Conservation (phyloP, 768 basidiomycete genomes). For the Neoboletus subvelutipes region DNA sequence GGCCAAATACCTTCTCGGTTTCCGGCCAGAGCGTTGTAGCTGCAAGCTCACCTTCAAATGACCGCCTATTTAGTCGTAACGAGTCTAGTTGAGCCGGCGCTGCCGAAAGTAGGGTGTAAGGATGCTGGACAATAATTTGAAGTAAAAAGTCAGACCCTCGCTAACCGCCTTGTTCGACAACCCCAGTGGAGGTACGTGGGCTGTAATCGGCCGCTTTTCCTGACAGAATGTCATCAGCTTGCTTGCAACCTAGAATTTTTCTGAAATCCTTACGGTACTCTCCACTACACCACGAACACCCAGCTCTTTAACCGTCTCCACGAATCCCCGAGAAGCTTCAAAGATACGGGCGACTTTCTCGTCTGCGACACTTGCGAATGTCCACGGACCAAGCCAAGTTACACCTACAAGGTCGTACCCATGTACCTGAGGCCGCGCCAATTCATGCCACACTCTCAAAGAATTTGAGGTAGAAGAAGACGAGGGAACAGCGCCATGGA, state of each 20-base stretch:
- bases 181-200: slow-evolving; percentile 90
- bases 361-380: slow-evolving; percentile 89
- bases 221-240: slow-evolving; percentile 28
- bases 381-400: slow-evolving; percentile 70
- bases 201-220: slow-evolving; percentile 67
- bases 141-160: slow-evolving; percentile 46
- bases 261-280: slow-evolving; percentile 43
- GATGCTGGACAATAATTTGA: neutral
- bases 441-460: slow-evolving; percentile 70
- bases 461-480: slow-evolving; percentile 5
- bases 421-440: slow-evolving; percentile 92
- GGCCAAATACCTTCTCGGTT: slow-evolving; percentile 94
- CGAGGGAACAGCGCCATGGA: slow-evolving; percentile 64
- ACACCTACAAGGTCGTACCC: slow-evolving; percentile 90
- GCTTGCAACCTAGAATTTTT: neutral
- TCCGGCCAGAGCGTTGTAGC: slow-evolving; percentile 94
- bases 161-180: slow-evolving; percentile 90
- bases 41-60: slow-evolving; percentile 90
- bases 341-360: slow-evolving; percentile 96
- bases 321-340: slow-evolving; percentile 83
- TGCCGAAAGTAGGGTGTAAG: slow-evolving; percentile 7
- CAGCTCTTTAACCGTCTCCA: slow-evolving; percentile 56
- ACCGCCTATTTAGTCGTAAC: slow-evolving; percentile 37
- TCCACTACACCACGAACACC: slow-evolving; percentile 47
- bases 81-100: slow-evolving; percentile 19